phyloP scores from a whole-genome alignment of 345 rosid species.

The Eucalyptus regnans region DNA sequence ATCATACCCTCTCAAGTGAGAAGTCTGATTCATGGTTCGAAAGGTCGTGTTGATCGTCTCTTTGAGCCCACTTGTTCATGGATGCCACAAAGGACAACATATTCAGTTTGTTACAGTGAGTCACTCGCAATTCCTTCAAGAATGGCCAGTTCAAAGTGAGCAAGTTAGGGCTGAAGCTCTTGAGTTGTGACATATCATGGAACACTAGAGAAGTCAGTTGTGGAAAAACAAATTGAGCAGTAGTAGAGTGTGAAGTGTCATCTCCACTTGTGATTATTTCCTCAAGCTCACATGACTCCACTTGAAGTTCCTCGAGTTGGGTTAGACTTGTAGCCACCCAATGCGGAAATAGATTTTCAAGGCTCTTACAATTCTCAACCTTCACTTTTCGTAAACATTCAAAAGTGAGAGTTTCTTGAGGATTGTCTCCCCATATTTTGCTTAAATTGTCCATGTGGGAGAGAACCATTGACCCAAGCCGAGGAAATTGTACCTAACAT shows the following conservation, averaged over 20 bases:
- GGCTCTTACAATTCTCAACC: not conserved
- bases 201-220: not conserved
- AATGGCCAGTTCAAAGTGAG: not conserved
- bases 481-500: not conserved
- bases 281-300: not conserved
- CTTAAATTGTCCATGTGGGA: not conserved
- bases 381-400: not conserved
- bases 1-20: not conserved
- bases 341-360: not conserved
- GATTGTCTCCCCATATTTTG: not conserved
- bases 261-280: not conserved
- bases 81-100: not conserved
- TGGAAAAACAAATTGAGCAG: rapidly evolving
- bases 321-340: not conserved
- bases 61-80: not conserved
- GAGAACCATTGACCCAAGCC: rapidly evolving
- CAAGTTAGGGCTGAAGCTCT: not conserved
- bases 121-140: not conserved
- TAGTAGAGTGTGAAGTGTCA: not conserved
- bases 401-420: not conserved
- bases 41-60: not conserved
- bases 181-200: not conserved
- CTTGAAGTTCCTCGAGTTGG: not conserved
- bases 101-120: not conserved
- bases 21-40: rapidly evolving